Evolutionary conservation across 2,329 filamentous ascomycete species (phyloP).

Genomic region (Clonostachys solani): DNA sequence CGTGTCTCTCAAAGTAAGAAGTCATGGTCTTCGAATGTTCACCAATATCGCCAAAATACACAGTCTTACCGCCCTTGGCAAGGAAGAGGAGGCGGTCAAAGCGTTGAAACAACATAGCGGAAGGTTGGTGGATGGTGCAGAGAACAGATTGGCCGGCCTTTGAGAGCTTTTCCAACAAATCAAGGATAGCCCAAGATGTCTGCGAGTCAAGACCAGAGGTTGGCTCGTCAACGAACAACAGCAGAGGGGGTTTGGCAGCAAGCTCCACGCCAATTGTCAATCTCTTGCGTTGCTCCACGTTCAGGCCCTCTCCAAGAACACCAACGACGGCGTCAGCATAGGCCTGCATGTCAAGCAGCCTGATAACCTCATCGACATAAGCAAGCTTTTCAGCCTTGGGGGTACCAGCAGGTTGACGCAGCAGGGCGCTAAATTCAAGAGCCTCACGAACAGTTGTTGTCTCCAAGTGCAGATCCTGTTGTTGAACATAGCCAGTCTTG

Average conservation of each 20-base stretch:
- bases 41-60: conserved; percentile 63
- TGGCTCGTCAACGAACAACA: conserved; percentile 56
- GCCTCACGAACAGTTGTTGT: conserved; percentile 82
- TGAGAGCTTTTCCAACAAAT: conserved; percentile 54
- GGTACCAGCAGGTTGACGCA: conserved; percentile 70
- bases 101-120: conserved; percentile 39
- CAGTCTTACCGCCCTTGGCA: conserved; percentile 55
- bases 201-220: conserved; percentile 55
- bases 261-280: conserved; percentile 55
- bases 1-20: conserved; percentile 59
- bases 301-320: conserved; percentile 51
- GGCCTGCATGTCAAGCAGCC: conserved; percentile 57
- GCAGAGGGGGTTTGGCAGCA: conserved; percentile 45
- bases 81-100: conserved; percentile 58
- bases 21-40: conserved; percentile 48
- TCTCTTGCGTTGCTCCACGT: conserved; percentile 54
- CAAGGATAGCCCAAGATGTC: conserved; percentile 54
- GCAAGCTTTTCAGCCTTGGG: conserved; percentile 68
- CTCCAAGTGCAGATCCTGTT: conserved; percentile 78
- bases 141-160: conserved; percentile 41
- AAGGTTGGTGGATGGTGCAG: conserved; percentile 47
- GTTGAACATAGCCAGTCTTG: conserved; percentile 83
- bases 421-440: conserved; percentile 75
- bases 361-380: conserved; percentile 63
- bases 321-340: conserved; percentile 61